phyloP scores from a whole-genome alignment of 164 flowering plant genomes.

The Berberis thunbergii region DNA sequence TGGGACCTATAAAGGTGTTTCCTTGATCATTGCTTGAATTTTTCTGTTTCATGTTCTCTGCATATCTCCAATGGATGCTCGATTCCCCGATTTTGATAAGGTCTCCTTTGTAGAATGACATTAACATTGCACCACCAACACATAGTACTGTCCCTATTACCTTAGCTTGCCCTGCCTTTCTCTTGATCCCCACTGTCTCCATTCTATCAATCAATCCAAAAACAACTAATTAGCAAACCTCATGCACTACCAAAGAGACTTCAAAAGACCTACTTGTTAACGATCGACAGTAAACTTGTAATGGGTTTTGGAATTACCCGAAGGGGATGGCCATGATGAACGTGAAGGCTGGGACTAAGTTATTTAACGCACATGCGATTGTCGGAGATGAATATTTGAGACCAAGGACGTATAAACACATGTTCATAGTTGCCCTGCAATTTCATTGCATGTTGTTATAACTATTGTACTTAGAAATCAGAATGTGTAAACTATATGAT shows the following conservation, averaged over 20 bases:
- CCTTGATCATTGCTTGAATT: constrained; percentile 9
- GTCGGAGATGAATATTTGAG: constrained; percentile 27
- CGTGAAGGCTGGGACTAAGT: constrained; percentile 31
- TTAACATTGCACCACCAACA: constrained; percentile 80
- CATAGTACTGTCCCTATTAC: constrained; percentile 58
- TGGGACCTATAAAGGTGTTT: constrained; percentile 36
- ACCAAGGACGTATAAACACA: constrained; percentile 27
- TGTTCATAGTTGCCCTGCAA: constrained; percentile 30
- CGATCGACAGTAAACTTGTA: not conserved
- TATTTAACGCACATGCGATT: constrained; percentile 24
- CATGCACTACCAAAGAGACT: no score
- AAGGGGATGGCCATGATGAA: constrained; percentile 31
- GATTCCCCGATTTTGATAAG: constrained; percentile 38
- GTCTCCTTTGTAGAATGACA: constrained; percentile 76
- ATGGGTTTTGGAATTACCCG: constrained; percentile 8
- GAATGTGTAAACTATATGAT: not conserved
- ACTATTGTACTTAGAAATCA: not conserved
- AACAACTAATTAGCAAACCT: not conserved
- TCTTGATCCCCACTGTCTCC: constrained; percentile 50
- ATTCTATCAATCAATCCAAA: constrained; percentile 23
- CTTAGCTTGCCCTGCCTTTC: constrained; percentile 52
- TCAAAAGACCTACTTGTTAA: no score
- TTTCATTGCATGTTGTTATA: not conserved
- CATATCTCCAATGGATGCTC: constrained; percentile 53
- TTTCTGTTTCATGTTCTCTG: constrained; percentile 16